Conservation (phyloP, 371 early-diverging fungal genomes). For the Mycotypha africana region DNA sequence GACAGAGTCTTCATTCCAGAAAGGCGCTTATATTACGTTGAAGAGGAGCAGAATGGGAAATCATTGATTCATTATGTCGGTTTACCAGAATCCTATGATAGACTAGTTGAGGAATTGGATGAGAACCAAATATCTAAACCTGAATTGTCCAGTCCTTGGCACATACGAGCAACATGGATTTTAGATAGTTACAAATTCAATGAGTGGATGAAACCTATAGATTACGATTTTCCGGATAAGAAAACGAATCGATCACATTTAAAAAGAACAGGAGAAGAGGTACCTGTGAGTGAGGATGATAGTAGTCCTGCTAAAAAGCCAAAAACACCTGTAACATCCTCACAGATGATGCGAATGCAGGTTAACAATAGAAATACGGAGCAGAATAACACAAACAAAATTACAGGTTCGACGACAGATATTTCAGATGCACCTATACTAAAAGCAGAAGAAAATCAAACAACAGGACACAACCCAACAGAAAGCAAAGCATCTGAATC, state of each 20-base stretch:
- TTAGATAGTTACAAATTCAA: conserved; percentile 60
- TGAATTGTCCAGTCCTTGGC: conserved; percentile 43
- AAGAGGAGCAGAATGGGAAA: conserved; percentile 37
- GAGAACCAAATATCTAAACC: conserved; percentile 27
- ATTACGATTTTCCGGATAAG: conserved; percentile 39
- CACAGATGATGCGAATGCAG: too few species aligned
- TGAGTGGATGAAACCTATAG: conserved; percentile 73
- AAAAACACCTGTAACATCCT: conserved; percentile 13
- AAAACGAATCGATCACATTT: conserved; percentile 9
- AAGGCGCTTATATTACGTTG: conserved; percentile 25
- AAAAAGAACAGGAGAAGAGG: conserved; percentile 20
- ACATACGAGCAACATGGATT: conserved; percentile 62
- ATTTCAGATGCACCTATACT: too few species aligned
- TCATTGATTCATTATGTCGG: conserved; percentile 64
- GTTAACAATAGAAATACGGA: too few species aligned
- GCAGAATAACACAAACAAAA: too few species aligned
- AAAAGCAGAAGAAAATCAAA: conserved; percentile 6
- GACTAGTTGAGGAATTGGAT: conserved; percentile 56
- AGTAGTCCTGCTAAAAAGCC: conserved; percentile 9
- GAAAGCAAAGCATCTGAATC: conserved; percentile 12
- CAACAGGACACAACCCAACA: conserved; percentile 9
- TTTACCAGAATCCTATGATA: conserved; percentile 70
- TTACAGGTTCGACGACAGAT: too few species aligned
- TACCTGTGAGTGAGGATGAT: not conserved
- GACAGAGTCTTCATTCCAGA: conserved; percentile 9